Percentiles rank a stretch among this genome's conserved stretches.
These are phyloP conservation scores for Helminthosporium solani DNA, from an alignment of 2,329 filamentous ascomycete species.

Conservation along the genomic window DNA sequence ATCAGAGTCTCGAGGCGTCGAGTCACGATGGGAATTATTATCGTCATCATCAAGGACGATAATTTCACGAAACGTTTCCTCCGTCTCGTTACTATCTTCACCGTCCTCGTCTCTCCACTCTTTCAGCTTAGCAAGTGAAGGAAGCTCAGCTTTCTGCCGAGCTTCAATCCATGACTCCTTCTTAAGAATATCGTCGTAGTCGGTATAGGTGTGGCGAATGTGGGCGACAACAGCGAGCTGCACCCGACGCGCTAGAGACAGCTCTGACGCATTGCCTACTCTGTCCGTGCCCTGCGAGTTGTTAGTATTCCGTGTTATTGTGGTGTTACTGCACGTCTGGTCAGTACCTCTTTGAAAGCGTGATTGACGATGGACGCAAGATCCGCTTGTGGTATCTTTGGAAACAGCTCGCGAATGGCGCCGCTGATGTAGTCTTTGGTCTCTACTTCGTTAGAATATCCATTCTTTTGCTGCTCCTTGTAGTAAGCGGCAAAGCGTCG, in stretches of 20 bases:
- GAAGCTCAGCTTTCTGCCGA: slow-evolving; percentile 55
- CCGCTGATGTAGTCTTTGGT: slow-evolving; percentile 59
- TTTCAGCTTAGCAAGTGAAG: slow-evolving; percentile 57
- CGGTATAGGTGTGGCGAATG: slow-evolving; percentile 62
- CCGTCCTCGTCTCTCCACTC: slow-evolving; percentile 62
- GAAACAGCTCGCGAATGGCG: slow-evolving; percentile 63
- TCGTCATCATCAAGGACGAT: slow-evolving; percentile 63
- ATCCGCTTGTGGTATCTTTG: slow-evolving; percentile 61
- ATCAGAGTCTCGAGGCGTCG: slow-evolving; percentile 9
- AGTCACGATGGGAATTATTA: slow-evolving; percentile 24
- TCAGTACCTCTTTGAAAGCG: slow-evolving; percentile 59
- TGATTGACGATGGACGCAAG: slow-evolving; percentile 59
- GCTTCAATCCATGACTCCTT: slow-evolving; percentile 56
- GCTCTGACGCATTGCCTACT: slow-evolving; percentile 57
- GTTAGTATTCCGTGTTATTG: too few species aligned
- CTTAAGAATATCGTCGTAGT: slow-evolving; percentile 61
- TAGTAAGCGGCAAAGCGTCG: slow-evolving; percentile 39
- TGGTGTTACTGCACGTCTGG: too few species aligned
- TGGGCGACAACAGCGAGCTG: slow-evolving; percentile 63
- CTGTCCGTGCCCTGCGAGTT: slow-evolving; percentile 52
- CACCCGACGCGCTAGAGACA: slow-evolving; percentile 58
- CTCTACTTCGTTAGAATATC: slow-evolving; percentile 37
- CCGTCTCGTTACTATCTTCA: slow-evolving; percentile 54
- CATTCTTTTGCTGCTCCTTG: slow-evolving; percentile 25
- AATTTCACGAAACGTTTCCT: slow-evolving; percentile 64